Base-by-base conservation (phyloP, 768 basidiomycete species). In the Lentinula boryana region DNA sequence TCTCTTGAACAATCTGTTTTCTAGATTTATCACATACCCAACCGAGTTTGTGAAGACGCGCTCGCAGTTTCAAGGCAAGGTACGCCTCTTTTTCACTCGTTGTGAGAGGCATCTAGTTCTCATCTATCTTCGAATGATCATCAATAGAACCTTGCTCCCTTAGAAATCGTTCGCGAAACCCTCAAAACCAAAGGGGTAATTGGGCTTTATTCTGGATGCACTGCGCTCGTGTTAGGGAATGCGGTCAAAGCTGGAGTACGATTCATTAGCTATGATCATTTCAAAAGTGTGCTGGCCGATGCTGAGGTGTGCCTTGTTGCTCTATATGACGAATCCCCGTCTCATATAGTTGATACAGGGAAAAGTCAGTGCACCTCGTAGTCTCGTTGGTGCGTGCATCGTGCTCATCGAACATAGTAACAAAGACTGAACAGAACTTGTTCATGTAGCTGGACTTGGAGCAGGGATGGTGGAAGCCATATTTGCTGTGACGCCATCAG, bases 401-500 rank as follows among this genome's bases (percentile, higher is more conserved):
- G 27, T 46, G 13, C 13, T 38, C 31, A 31, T 63, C 36, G 50
- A 55, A 18, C 36, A 18, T 49, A 9, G 16, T n/a, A 21, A 32
- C 12, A 32, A 15, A 12, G 31, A 40, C 36, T 23, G 35, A 33
- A 5, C 41, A 4, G 60, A 5, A n/a, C 31, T n/a, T 40, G n/a
- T n/a, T 43, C 55, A 27, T 40, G 8, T 66, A 85, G 90, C 91
- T 62, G 90, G 91, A 33, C 75, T 92, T 10, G 88, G 89, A 33
- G 96, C 96, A 2, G 96, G 96, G 3, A 84, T 94, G 85, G 88
- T 79, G 68, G 96, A 98, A 72, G 93, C 96, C 0, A 70, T 98
- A 21, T 84, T 98, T 60, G 96, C 96, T 1, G 96, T 99, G 3
- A 98, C 96, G 0, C 96, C 96, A 2, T 95, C 93, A 12, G 96